Evolutionary conservation across 169 alveolate species (phyloP).

Genomic region (Eimeria falciformis): DNA sequence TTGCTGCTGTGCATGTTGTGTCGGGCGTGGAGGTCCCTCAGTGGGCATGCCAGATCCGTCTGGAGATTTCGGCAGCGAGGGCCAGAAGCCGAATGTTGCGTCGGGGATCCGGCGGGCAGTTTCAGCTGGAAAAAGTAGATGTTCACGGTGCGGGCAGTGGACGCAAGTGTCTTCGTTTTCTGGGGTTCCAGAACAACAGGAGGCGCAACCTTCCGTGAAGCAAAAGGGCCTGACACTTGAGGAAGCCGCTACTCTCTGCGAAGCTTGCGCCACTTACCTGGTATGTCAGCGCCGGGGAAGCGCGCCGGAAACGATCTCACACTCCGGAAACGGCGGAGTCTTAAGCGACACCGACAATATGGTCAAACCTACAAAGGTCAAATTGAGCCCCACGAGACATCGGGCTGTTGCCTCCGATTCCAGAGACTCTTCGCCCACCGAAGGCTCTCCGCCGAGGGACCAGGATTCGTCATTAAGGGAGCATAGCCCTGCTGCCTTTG

Average conservation of each 20-base stretch:
- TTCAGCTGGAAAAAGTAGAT: slow-evolving; percentile 6
- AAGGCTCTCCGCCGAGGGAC: neutral
- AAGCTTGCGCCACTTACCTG: slow-evolving; percentile 42
- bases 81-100: neutral
- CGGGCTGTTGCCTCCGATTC: neutral
- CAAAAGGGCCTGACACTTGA: neutral
- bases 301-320: neutral
- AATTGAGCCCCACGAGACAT: neutral
- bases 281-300: neutral
- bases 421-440: neutral
- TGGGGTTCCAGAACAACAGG: too few species aligned
- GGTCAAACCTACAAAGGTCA: neutral
- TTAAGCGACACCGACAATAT: neutral
- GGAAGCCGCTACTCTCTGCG: slow-evolving; percentile 25
- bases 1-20: slow-evolving; percentile 61
- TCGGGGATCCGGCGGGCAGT: neutral
- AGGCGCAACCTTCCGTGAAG: neutral
- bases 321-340: neutral
- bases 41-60: neutral
- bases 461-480: too few species aligned
- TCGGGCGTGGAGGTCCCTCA: neutral
- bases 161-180: too few species aligned
- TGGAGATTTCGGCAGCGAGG: neutral
- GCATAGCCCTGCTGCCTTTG: neutral
- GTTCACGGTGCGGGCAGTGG: slow-evolving; percentile 54